phyloP scores from a whole-genome alignment of 257 asterid genomes.

The Nicotiana sylvestris region DNA sequence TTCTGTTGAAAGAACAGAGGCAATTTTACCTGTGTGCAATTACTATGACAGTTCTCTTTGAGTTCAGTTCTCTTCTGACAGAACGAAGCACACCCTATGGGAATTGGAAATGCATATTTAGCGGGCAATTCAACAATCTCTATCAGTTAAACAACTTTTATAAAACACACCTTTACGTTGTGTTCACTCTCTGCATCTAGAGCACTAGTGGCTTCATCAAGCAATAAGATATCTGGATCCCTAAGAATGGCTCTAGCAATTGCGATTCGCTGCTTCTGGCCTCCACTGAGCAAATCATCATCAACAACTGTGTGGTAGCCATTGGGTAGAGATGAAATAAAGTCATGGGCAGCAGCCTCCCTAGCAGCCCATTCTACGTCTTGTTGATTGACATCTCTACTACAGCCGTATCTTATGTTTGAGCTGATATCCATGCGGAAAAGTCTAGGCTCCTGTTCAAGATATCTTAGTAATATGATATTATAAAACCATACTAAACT shows the following conservation, averaged over 20 bases:
- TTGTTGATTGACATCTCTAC: conserved; percentile 52
- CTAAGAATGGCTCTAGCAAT: conserved; percentile 91
- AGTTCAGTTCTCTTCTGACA: conserved; percentile 46
- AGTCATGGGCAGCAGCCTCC: conserved; percentile 88
- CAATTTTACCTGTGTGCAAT: conserved; percentile 74
- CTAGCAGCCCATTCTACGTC: conserved; percentile 91
- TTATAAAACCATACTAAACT: conserved; percentile 10
- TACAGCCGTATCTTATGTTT: conserved; percentile 85
- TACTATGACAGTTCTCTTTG: conserved; percentile 68
- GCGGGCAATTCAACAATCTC: conserved; percentile 10
- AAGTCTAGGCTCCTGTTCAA: conserved; percentile 78
- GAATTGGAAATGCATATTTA: conserved; percentile 17
- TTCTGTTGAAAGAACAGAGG: conserved; percentile 6
- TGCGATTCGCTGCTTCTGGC: conserved; percentile 95
- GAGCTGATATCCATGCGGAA: conserved; percentile 82
- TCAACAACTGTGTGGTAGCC: conserved; percentile 89
- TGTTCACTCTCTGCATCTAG: conserved; percentile 97
- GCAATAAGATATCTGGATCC: conserved; percentile 80
- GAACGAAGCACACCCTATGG: conserved; percentile 68
- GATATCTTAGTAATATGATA: background rate
- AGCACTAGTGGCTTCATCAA: conserved; percentile 98
- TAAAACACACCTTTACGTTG: conserved; percentile 63
- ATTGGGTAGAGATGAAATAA: conserved; percentile 66
- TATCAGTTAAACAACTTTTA: background rate
- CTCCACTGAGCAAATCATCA: conserved; percentile 97